Base-by-base conservation (phyloP, 768 basidiomycete genomes). In the Collybiopsis confluens region DNA sequence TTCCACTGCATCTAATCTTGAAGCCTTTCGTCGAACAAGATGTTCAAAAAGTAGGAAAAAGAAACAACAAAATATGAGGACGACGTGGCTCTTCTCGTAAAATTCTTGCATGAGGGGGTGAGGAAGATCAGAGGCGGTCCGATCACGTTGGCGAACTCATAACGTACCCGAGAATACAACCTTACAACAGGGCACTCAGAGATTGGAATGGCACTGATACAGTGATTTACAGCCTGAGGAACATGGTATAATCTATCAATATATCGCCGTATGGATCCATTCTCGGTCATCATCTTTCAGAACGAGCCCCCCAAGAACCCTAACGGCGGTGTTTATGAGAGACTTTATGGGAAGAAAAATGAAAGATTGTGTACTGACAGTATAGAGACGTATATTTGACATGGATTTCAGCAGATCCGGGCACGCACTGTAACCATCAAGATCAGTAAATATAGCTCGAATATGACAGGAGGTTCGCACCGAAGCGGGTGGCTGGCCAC, bases 401-500 rank as follows among this genome's bases (percentile, higher is more conserved):
- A 9, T 38, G 21, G 8, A 56, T 45, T 9, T 41, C 26, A 24
- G 23, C 23, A 27, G 54, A 55, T 5, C 55, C 55, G 24, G 55
- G 55, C 9, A 35, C 36, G 23, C 55, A 56, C 55, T 56, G 42
- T 2, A 2, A 54, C n/a, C n/a, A n/a, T n/a, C n/a, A n/a, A n/a
- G n/a, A n/a, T n/a, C n/a, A n/a, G n/a, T n/a, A n/a, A n/a, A n/a
- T n/a, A n/a, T n/a, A n/a, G n/a, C n/a, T n/a, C n/a, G n/a, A n/a
- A n/a, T n/a, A n/a, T n/a, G n/a, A n/a, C n/a, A n/a, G n/a, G n/a
- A n/a, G 52, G 28, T 50, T 68, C 70, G 41, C 63, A 73, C 77
- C 28, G 76, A 70, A 21, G 77, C 58, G 28, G 83, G 83, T 37
- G 83, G 76, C 44, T 77, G 76, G 10, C 85, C 84, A 10, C 72